Conservation (phyloP, 1,284 basidiomycete species). For the Ustilago bromivora region DNA sequence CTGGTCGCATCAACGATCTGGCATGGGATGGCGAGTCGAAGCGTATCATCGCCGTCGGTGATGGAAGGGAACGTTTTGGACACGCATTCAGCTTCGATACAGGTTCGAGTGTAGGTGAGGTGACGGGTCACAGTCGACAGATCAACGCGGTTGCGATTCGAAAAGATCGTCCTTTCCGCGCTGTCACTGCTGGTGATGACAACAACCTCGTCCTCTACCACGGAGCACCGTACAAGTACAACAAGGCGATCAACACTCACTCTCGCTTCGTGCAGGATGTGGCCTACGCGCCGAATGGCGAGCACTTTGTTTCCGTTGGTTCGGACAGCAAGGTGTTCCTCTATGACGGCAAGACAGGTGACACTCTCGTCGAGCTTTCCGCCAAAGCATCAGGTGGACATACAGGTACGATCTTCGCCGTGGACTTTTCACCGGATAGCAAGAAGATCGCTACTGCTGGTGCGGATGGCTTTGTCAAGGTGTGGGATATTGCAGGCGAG, state of each 20-base stretch:
- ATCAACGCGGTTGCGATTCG: constrained; percentile 93
- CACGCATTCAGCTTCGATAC: constrained; percentile 71
- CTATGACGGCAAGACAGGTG: constrained; percentile 91
- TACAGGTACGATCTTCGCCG: constrained; percentile 70
- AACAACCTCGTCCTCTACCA: constrained; percentile 83
- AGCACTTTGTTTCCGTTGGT: constrained; percentile 85
- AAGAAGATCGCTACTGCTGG: constrained; percentile 82
- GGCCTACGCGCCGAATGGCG: constrained; percentile 76
- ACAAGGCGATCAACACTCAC: constrained; percentile 75
- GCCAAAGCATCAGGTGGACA: constrained; percentile 64
- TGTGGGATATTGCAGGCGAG: constrained; percentile 55
- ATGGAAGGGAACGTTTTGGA: constrained; percentile 83
- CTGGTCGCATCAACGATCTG: constrained; percentile 89
- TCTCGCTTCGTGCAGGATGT: constrained; percentile 95
- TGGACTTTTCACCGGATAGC: constrained; percentile 74
- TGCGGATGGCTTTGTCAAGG: constrained; percentile 80
- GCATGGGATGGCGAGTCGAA: constrained; percentile 94
- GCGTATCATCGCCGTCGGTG: constrained; percentile 94
- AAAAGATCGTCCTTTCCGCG: constrained; percentile 88
- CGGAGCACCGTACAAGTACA: constrained; percentile 74
- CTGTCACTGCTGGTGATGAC: constrained; percentile 77
- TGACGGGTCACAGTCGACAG: constrained; percentile 91
- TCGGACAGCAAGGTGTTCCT: constrained; percentile 89
- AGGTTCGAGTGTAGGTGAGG: constrained; percentile 91
- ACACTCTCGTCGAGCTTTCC: constrained; percentile 71